These are phyloP conservation scores for Strobilomyces confusus DNA, from an alignment of 768 basidiomycete species.

Conservation along the genomic window DNA sequence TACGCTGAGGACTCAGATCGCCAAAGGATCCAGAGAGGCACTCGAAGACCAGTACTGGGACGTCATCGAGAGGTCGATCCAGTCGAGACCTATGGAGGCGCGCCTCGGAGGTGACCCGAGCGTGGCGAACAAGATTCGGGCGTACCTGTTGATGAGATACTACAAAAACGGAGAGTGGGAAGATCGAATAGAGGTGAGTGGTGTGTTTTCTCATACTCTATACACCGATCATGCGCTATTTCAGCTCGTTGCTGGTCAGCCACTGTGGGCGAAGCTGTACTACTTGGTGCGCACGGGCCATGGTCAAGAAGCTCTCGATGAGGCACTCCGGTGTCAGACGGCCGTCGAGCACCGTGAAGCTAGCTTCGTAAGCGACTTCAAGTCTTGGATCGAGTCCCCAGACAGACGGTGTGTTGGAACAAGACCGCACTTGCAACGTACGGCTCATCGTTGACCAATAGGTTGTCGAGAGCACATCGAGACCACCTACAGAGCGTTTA, in stretches of 20 bases:
- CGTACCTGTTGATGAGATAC: slow-evolving; percentile 78
- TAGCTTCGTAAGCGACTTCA: slow-evolving; percentile 79
- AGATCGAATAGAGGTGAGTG: slow-evolving; percentile 76
- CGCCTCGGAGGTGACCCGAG: slow-evolving; percentile 89
- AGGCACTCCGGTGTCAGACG: slow-evolving; percentile 65
- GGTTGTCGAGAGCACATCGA: slow-evolving; percentile 66
- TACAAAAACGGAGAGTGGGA: slow-evolving; percentile 83
- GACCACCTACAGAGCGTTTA: slow-evolving; percentile 80
- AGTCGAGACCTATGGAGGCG: slow-evolving; percentile 79
- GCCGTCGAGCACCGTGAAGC: slow-evolving; percentile 75
- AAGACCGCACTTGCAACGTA: background rate
- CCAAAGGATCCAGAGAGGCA: slow-evolving; percentile 71
- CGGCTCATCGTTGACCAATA: slow-evolving; percentile 26
- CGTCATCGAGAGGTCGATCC: slow-evolving; percentile 76
- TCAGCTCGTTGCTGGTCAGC: slow-evolving; percentile 80
- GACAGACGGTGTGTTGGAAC: slow-evolving; percentile 59
- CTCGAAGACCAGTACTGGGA: slow-evolving; percentile 90
- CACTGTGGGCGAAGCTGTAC: slow-evolving; percentile 92
- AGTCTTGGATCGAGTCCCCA: slow-evolving; percentile 75
- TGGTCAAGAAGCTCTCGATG: slow-evolving; percentile 71
- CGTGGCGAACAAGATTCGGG: slow-evolving; percentile 82
- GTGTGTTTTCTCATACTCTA: background rate
- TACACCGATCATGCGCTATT: slow-evolving; percentile 4
- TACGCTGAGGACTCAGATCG: slow-evolving; percentile 67
- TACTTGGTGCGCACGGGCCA: slow-evolving; percentile 89